phyloP scores from a whole-genome alignment of 345 rosid genomes.

The Mangifera indica region DNA sequence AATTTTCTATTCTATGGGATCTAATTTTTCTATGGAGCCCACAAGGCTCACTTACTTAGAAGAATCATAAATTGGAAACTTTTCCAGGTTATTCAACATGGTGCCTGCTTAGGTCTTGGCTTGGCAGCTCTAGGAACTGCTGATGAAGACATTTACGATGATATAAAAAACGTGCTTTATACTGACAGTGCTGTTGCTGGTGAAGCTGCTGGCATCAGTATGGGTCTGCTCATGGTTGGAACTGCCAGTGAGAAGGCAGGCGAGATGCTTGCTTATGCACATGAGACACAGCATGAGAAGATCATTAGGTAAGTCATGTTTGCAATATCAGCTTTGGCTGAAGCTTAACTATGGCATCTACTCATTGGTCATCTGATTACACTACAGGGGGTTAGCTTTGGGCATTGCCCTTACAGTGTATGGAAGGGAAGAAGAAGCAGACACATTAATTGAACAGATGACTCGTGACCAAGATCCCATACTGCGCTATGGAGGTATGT shows the following conservation, averaged over 20 bases:
- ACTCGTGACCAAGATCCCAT: slow-evolving; percentile 97
- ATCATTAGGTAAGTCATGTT: slow-evolving; percentile 69
- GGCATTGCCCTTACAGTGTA: slow-evolving; percentile 98
- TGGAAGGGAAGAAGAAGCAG: slow-evolving; percentile 99
- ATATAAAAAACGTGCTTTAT: slow-evolving; percentile 78
- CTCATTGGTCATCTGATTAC: not conserved
- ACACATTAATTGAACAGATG: slow-evolving; percentile 98
- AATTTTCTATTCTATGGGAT: slow-evolving; percentile 10
- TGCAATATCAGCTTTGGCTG: not conserved
- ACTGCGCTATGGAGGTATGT: slow-evolving; percentile 98
- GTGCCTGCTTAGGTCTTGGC: slow-evolving; percentile 99
- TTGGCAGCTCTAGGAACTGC: slow-evolving; percentile 99
- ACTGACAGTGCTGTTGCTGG: slow-evolving; percentile 98
- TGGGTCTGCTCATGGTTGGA: slow-evolving; percentile 99
- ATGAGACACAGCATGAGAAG: slow-evolving; percentile 98
- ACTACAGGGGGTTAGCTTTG: slow-evolving; percentile 79
- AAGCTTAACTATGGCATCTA: not conserved
- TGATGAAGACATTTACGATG: slow-evolving; percentile 91
- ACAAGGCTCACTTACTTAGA: not conserved
- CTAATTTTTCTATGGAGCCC: not conserved
- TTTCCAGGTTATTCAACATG: slow-evolving; percentile 96
- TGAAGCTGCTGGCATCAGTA: slow-evolving; percentile 99
- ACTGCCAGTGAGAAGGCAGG: slow-evolving; percentile 95
- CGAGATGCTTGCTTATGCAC: slow-evolving; percentile 99
- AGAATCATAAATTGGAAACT: slow-evolving; percentile 10